Evolutionary conservation across 2,329 filamentous ascomycete species (phyloP), one percentile per base, ranked within the genome.

Genomic region (Clarireedia monteithiana): DNA sequence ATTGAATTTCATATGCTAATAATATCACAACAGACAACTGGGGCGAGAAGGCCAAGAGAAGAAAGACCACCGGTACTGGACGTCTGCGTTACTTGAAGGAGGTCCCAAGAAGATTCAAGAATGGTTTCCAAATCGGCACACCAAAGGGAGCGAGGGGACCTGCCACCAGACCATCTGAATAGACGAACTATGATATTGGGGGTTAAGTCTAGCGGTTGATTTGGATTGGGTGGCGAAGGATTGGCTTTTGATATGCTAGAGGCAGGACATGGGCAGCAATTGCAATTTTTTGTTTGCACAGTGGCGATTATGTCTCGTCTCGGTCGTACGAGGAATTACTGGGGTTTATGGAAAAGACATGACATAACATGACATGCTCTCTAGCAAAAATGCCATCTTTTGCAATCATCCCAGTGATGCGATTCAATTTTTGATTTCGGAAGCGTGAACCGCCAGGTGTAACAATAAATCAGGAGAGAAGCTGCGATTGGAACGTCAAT

Each of bases 41-140:
- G 94, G 85, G 89, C 77, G 92, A 97, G 85, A 99, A 99, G 89
- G 92, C 91, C 71, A 97, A 97, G 90, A 84, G 94, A 78, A 95
- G 94, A 88, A 97, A 96, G 91, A 96, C 92, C 73, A 92, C 89
- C 75, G 94, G 94, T 72, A 92, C 90, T 73, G 94, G 94, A 77
- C 89, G 94, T 77, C 94, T 91, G 86, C 85, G 90, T 74, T 89
- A 91, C 81, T 84, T 99, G 75, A 95, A 95, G 84, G 83, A 82
- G 71, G 86, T 99, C 74, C 81, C 91, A 74, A 87, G 94, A 76
- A 85, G 85, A 79, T 96, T 96, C 86, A 90, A 87, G 83, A 99
- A 99, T 81, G 91, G 91, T 70, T 99, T 99, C 89, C 92, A 89
- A 81, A 84, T 79, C 68, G 94, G 94, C 73, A 77, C 82, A 69